phyloP scores from a whole-genome alignment of 352 stramenopile species.

The Globisporangium okanoganense region DNA sequence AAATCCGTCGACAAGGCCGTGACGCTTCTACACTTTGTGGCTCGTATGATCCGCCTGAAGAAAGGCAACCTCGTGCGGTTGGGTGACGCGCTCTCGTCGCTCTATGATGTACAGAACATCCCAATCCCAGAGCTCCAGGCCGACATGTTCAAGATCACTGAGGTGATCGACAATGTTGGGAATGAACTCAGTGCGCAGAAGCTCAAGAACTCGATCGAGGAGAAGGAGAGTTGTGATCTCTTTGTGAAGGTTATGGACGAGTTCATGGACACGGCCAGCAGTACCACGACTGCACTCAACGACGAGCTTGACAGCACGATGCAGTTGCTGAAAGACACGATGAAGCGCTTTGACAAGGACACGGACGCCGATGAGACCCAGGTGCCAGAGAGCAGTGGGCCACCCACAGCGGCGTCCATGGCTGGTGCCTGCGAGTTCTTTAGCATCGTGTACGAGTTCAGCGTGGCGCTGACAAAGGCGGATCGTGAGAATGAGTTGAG shows the following conservation, averaged over 20 bases:
- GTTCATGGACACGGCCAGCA: constrained; percentile 44
- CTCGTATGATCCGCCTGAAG: constrained; percentile 64
- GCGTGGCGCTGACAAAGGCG: constrained; percentile 65
- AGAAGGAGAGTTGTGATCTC: constrained; percentile 50
- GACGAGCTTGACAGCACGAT: constrained; percentile 46
- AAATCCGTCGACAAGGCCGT: constrained; percentile 58
- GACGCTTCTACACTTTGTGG: constrained; percentile 74
- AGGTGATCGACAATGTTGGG: constrained; percentile 58
- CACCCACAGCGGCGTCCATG: constrained; percentile 26
- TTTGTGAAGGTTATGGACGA: constrained; percentile 67
- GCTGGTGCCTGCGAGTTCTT: constrained; percentile 61
- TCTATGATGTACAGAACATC: constrained; percentile 79
- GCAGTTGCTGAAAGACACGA: constrained; percentile 46
- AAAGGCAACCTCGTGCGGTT: constrained; percentile 59
- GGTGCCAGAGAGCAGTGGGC: constrained; percentile 4
- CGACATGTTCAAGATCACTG: constrained; percentile 61
- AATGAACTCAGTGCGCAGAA: constrained; percentile 61
- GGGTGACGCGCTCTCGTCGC: constrained; percentile 52
- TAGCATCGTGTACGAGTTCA: constrained; percentile 73
- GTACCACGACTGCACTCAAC: constrained; percentile 32
- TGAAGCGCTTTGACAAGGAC: constrained; percentile 59
- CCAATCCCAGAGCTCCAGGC: constrained; percentile 66
- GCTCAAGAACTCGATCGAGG: constrained; percentile 74
- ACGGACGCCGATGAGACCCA: constrained; percentile 21
- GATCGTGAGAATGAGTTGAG: constrained; percentile 77